A percentile compares a stretch with the other conserved stretches of the same genome.
These are phyloP conservation scores for Pleomassaria siparia DNA, from an alignment of 2,329 filamentous ascomycete species.

Conservation along the genomic window DNA sequence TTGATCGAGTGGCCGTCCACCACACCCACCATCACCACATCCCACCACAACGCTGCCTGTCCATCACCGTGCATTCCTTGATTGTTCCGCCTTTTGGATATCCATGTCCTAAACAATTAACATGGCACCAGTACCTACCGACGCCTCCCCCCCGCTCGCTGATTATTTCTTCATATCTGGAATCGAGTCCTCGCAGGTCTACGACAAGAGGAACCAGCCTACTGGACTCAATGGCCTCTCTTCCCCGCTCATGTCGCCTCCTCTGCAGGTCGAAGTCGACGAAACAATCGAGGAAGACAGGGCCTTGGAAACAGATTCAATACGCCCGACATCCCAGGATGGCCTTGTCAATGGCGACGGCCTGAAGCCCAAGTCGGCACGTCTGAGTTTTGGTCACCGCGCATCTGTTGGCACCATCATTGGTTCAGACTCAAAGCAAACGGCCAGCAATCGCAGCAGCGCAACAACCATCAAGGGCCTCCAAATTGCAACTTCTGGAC, in stretches of 20 bases:
- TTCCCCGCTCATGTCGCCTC: conserved; percentile 32
- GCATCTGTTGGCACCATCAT: conserved; percentile 56
- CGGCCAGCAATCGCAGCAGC: conserved; percentile 66
- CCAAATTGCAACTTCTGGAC: conserved; percentile 43
- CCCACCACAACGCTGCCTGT: conserved; percentile 11
- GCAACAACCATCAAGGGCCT: conserved; percentile 60
- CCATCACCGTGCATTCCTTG: conserved; percentile 25
- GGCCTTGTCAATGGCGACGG: conserved; percentile 44
- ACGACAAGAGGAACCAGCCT: conserved; percentile 46
- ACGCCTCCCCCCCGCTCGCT: conserved; percentile 58
- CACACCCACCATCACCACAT: conserved; percentile 23
- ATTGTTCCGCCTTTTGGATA: conserved; percentile 28
- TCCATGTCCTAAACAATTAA: conserved; percentile 28
- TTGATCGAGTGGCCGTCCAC: conserved; percentile 27
- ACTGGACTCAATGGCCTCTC: conserved; percentile 27
- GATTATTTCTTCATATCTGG: conserved; percentile 68
- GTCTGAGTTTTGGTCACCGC: conserved; percentile 50
- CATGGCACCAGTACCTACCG: conserved; percentile 43
- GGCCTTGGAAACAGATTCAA: conserved; percentile 55
- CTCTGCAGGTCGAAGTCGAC: conserved; percentile 41
- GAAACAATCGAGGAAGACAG: conserved; percentile 64
- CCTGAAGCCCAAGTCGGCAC: conserved; percentile 38
- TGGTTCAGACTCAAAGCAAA: conserved; percentile 46
- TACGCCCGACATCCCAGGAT: conserved; percentile 48
- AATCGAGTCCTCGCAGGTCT: conserved; percentile 55